Evolutionary conservation across 176 grass and related monocot genomes (phyloP).

Genomic region (Alloteropsis semialata): DNA sequence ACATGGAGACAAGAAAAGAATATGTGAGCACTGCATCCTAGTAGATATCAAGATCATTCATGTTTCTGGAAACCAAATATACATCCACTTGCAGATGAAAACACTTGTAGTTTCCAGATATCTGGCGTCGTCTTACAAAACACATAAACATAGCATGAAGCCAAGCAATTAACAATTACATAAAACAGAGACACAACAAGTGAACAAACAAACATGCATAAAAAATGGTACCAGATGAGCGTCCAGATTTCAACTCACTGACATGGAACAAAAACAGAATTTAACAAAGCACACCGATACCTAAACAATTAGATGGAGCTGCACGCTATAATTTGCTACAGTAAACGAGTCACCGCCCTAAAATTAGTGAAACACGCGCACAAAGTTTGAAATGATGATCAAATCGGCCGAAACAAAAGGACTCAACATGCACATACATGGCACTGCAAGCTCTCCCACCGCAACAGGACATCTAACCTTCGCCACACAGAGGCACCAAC

Average conservation of each 20-base stretch:
- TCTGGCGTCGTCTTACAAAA: background rate
- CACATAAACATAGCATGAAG: slow-evolving; percentile 5
- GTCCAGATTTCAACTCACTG: background rate
- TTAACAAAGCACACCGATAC: background rate
- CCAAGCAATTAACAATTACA: background rate
- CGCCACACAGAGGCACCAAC: background rate
- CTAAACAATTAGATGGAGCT: background rate
- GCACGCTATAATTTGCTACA: background rate
- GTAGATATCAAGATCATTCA: background rate
- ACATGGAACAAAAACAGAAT: background rate
- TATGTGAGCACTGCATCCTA: background rate
- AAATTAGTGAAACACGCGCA: background rate
- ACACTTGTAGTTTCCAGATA: background rate
- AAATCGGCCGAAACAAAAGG: background rate
- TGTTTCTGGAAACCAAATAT: slow-evolving; percentile 2
- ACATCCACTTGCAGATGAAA: slow-evolving; percentile 2
- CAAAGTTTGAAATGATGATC: background rate
- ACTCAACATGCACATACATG: background rate
- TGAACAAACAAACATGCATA: background rate
- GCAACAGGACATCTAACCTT: background rate
- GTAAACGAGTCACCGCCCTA: background rate
- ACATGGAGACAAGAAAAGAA: background rate
- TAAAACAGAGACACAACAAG: background rate
- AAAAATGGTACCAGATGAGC: background rate
- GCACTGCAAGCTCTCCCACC: background rate